These are phyloP conservation scores for Perilla frutescens DNA, from an alignment of 257 asterid genomes.

Conservation along the genomic window DNA sequence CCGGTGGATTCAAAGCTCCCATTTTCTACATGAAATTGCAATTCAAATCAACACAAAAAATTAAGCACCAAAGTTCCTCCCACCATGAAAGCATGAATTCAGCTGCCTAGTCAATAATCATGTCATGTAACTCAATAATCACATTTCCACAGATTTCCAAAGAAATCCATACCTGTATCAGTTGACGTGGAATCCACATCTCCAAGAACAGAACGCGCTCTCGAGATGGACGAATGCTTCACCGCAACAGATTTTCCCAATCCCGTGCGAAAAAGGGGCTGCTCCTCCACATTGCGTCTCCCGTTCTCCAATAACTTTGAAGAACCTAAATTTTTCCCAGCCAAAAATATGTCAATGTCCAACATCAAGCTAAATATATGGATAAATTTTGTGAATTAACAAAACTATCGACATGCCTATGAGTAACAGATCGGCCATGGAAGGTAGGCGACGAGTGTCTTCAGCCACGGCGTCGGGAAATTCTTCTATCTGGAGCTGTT, in stretches of 20 bases:
- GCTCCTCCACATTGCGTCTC: slow-evolving; percentile 37
- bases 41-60: slow-evolving; percentile 1
- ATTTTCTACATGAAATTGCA: background rate
- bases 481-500: slow-evolving; percentile 38
- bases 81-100: background rate
- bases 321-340: slow-evolving; percentile 46
- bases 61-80: background rate
- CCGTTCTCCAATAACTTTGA: slow-evolving; percentile 59
- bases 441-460: slow-evolving; percentile 64
- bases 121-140: background rate
- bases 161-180: slow-evolving; percentile 39
- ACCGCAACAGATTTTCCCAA: slow-evolving; percentile 63
- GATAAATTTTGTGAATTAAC: background rate
- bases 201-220: slow-evolving; percentile 71
- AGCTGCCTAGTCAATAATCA: slow-evolving; percentile 26
- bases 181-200: slow-evolving; percentile 40
- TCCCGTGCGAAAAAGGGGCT: slow-evolving; percentile 68
- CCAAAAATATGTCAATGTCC: background rate
- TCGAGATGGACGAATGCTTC: slow-evolving; percentile 67
- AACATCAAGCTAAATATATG: background rate
- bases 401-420: slow-evolving; percentile 52
- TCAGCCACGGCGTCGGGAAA: slow-evolving; percentile 39
- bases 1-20: background rate
- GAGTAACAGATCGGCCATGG: slow-evolving; percentile 85
- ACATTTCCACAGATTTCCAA: background rate